Evolutionary conservation across 176 grass and related monocot species (phyloP).

Genomic region (Avena atlantica): DNA sequence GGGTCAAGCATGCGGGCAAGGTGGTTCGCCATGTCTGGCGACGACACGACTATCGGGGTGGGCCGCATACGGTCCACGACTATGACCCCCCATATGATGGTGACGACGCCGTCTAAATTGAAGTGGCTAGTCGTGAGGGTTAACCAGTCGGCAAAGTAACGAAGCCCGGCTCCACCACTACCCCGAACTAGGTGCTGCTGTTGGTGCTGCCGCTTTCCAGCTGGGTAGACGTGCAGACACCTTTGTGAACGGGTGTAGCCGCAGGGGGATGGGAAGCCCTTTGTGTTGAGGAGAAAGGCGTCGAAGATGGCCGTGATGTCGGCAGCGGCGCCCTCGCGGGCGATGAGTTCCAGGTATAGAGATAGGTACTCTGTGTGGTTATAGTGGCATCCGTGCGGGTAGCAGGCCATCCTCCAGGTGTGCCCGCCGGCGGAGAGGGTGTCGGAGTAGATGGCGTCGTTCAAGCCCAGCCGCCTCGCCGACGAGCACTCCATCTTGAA

Average conservation of each 20-base stretch:
- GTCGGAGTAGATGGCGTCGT: not conserved
- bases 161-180: too few species aligned
- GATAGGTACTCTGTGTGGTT: not conserved
- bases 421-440: not conserved
- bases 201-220: too few species aligned
- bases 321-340: not conserved
- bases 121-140: not conserved
- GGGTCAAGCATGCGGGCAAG: slow-evolving; percentile 22
- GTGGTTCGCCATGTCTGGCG: not conserved
- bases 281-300: not conserved
- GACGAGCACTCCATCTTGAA: too few species aligned
- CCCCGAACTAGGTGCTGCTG: too few species aligned
- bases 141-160: not conserved
- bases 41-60: not conserved
- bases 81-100: too few species aligned
- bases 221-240: slow-evolving; percentile 7
- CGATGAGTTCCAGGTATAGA: slow-evolving; percentile 25
- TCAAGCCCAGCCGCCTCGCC: too few species aligned
- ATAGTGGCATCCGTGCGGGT: too few species aligned
- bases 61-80: too few species aligned
- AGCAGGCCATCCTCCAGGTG: slow-evolving; percentile 32
- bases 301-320: slow-evolving; percentile 20
- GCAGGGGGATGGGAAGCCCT: not conserved
- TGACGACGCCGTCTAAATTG: not conserved
- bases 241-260: not conserved